Percentiles rank a stretch among this genome's conserved stretches.
These are phyloP conservation scores for Grosmannia huntii DNA, from an alignment of 2,329 filamentous ascomycete genomes.

Conservation along the genomic window DNA sequence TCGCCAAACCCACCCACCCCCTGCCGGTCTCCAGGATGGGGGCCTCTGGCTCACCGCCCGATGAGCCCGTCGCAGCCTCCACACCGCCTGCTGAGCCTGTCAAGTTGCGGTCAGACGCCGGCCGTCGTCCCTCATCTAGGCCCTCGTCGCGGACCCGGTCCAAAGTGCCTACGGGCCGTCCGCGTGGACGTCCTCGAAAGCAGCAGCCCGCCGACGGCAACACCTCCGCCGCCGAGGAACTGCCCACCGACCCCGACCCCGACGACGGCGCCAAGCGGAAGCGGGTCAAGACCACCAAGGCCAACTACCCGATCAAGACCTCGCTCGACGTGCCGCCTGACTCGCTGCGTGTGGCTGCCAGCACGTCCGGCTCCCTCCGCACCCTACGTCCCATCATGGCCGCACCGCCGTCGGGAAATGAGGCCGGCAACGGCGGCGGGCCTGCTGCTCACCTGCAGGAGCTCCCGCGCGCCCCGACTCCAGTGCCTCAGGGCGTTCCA, in stretches of 20 bases:
- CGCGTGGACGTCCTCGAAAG: constrained; percentile 43
- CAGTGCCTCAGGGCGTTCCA: constrained; percentile 45
- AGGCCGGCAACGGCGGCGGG: constrained; percentile 16
- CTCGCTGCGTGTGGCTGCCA: constrained; percentile 79
- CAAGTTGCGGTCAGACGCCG: constrained; percentile 14
- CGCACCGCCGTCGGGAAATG: constrained; percentile 23
- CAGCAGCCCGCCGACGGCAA: constrained; percentile 44
- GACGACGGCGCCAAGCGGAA: constrained; percentile 53
- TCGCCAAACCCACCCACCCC: background rate
- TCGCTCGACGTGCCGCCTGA: constrained; percentile 59
- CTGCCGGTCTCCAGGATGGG: background rate
- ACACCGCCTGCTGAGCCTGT: background rate
- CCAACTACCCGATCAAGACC: constrained; percentile 41
- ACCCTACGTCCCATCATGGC: constrained; percentile 63
- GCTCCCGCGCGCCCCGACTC: constrained; percentile 64
- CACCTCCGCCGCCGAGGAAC: constrained; percentile 60
- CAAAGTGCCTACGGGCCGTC: constrained; percentile 37
- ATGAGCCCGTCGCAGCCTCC: background rate
- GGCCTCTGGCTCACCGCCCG: constrained; percentile 4
- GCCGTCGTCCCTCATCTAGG: constrained; percentile 38
- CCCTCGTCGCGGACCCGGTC: constrained; percentile 44
- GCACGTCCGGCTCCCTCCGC: constrained; percentile 77
- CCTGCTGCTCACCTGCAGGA: constrained; percentile 49
- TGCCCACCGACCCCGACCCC: constrained; percentile 35
- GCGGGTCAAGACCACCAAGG: constrained; percentile 65